phyloP scores from a whole-genome alignment of 2,329 filamentous ascomycete species.

The Fusarium paranaense region DNA sequence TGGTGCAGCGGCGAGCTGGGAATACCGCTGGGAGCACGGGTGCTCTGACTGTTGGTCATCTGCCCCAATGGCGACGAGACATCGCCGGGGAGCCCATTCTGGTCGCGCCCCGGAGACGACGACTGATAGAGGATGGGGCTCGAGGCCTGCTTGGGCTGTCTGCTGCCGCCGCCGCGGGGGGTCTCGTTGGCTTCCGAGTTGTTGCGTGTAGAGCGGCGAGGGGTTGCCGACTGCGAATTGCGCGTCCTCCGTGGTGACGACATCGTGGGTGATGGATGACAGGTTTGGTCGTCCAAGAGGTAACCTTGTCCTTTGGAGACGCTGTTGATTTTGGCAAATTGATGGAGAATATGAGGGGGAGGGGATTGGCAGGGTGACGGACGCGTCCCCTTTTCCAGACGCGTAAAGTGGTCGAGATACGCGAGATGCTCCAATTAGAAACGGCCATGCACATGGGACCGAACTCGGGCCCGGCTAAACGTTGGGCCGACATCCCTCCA shows the following conservation, averaged over 20 bases:
- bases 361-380: conserved; percentile 42
- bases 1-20: conserved; percentile 72
- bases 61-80: conserved; percentile 68
- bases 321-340: conserved; percentile 40
- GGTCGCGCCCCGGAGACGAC: conserved; percentile 49
- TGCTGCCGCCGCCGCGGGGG: conserved; percentile 56
- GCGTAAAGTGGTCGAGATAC: conserved; percentile 56
- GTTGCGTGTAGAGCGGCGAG: conserved; percentile 56
- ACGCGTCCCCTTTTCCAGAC: conserved; percentile 43
- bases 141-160: conserved; percentile 69
- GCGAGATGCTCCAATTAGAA: conserved; percentile 26
- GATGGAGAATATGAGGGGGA: conserved; percentile 41
- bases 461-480: conserved; percentile 46
- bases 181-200: conserved; percentile 52
- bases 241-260: conserved; percentile 61
- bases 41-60: conserved; percentile 68
- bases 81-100: conserved; percentile 49
- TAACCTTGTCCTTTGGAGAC: conserved; percentile 22
- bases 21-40: conserved; percentile 48
- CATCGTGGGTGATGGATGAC: conserved; percentile 46
- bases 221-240: conserved; percentile 63
- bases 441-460: not conserved
- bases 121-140: conserved; percentile 85
- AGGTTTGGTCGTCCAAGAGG: conserved; percentile 19
- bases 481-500: conserved; percentile 42